Conservation (phyloP, 192 early-diverging fungal species). For the Radiomyces spectabilis region DNA sequence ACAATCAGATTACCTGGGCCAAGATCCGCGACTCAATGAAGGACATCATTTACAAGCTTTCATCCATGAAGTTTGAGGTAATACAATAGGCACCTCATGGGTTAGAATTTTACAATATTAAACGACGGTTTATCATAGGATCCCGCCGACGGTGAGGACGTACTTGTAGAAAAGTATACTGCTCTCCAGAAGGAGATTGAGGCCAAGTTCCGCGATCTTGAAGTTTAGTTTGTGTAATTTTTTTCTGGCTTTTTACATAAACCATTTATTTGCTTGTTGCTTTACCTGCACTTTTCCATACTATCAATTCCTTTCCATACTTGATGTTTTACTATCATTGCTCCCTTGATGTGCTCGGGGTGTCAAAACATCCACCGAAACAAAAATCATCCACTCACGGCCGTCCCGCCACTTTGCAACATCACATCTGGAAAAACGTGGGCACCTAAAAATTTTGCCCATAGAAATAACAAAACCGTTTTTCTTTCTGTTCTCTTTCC, state of each 20-base stretch:
- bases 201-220: slow-evolving; percentile 80
- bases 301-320: too few relatives aligned
- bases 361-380: too few relatives aligned
- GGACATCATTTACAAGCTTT: slow-evolving; percentile 93
- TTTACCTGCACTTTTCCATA: too few relatives aligned
- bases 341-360: too few relatives aligned
- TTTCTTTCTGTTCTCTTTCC: too few relatives aligned
- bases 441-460: too few relatives aligned
- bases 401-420: too few relatives aligned
- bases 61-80: slow-evolving; percentile 98
- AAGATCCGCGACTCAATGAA: slow-evolving; percentile 90
- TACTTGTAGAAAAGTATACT: slow-evolving; percentile 79
- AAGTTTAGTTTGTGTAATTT: slow-evolving; percentile 15
- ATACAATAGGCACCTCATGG: background rate
- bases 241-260: background rate
- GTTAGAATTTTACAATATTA: background rate
- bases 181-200: slow-evolving; percentile 94
- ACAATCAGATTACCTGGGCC: slow-evolving; percentile 86
- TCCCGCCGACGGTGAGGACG: slow-evolving; percentile 91
- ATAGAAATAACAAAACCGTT: too few relatives aligned
- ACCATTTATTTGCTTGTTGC: too few relatives aligned
- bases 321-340: too few relatives aligned
- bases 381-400: too few relatives aligned
- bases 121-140: slow-evolving; percentile 42
- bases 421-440: too few relatives aligned